Evolutionary conservation across 2,329 filamentous ascomycete genomes (phyloP), one percentile per base, ranked within the genome.

Genomic region (Botrytis tulipae): DNA sequence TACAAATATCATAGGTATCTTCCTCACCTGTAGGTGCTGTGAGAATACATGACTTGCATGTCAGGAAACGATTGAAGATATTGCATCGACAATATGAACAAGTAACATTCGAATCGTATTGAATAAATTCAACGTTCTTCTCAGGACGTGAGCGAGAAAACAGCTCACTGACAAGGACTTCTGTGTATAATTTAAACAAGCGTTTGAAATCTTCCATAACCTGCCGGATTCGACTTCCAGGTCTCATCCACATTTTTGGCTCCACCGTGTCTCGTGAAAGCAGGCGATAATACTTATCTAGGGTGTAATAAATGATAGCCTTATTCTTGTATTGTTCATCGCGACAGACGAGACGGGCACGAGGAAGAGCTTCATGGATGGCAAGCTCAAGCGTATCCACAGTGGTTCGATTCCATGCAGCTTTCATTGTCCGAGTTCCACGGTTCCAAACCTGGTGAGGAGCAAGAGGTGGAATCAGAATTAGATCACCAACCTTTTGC

Each of bases 301-400:
- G 86, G 0, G 94, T 93, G 80, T 91, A 97, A 82, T 95, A 97
- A 62, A 98, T 87, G 73, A 98, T 98, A 8, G 95, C 93, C 82
- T 98, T 98, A 84, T 97, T 98, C 82, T 98, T 98, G 85, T 99
- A 99, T 82, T 98, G 95, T 81, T 99, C 96, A 77, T 99, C 96
- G 54, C 96, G 92, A 80, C 96, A 98, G 4, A 98, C 95, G 77
- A 98, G 89, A 20, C 94, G 89, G 16, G 95, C 93, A 78, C 94
- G 94, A 0, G 95, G 94, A 4, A 99, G 86, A 0, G 95, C 94
- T 83, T 98, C 96, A 74, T 90, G 88, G 32, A 98, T 82, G 0
- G 95, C 96, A 81, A 97, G 85, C 76, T 95, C 92, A 5, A 99
- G 86, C 0, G 96, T 98, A 80, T 98, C 94, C 3, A 93, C 92